Base-by-base conservation (phyloP, 1,284 basidiomycete species). In the Rhizoctonia solani region DNA sequence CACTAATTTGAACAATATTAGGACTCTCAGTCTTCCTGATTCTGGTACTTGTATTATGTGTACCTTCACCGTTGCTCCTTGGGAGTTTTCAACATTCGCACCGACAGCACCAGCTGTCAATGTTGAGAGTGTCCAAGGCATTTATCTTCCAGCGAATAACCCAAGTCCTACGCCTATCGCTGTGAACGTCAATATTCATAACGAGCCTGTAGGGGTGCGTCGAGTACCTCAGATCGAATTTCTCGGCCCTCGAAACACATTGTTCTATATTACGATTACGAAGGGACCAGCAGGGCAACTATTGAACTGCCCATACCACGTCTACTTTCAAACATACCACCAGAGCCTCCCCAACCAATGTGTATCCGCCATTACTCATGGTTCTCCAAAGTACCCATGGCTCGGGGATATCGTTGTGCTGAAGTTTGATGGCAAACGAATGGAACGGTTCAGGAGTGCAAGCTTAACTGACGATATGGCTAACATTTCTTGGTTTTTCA, bases 371-470 rank as follows among this genome's bases (percentile, higher is more conserved):
- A 21, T 54, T 29, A 13, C 11, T 3, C 30, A 25, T 9, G 44
- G 44, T 1, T 4, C 11, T 1, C 1, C 27, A 3, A 32, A 23
- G 56, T 46, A 47, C 30, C 2, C 11, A 19, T 61, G 58, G 58
- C 50, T 32, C 21, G 58, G 58, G 6, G 46, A 49, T 21, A 39
- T 61, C 6, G 19, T 61, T 11, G 30, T 61, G 3, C 46, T 61
- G n/a, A 61, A 61, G 46, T 39, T 23, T 50, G 30, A 37, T 16
- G 58, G 58, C 6, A 13, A 25, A 29, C 58, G 58, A 6, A n/a
- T 23, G 13, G 58, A 49, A 2, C 46, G 58, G 8, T 61, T 37
- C 16, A 53, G n/a, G 27, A 16, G 34, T n/a, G 30, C 14, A 5
- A 46, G 44, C 44, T 19, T 11, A 11, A 29, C 14, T 25, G 21